Base-by-base conservation (phyloP, 805 yeast genomes). In the Yamadazyma tumulicola region DNA sequence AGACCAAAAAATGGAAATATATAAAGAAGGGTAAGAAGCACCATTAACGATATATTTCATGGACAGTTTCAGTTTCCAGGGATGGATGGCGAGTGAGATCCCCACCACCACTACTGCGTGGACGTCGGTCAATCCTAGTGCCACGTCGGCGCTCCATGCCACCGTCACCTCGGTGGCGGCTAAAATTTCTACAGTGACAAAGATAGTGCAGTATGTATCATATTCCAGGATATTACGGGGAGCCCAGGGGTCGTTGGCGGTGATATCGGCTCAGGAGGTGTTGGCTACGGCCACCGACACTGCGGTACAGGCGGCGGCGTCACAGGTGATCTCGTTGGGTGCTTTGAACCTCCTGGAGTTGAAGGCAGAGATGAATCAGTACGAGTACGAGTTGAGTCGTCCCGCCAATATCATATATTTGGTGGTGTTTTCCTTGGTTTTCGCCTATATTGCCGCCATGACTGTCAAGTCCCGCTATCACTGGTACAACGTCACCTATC, bases 401-500 rank as follows among this genome's bases (percentile, higher is more conserved):
- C 55, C 63, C 4, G 61, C 61, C 5, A 66, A 65, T 42, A 42
- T 54, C 33, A 49, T 64, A 16, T 66, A 50, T 38, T 44, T 59
- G 17, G 44, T 48, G 4, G 32, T 64, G 2, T 66, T 56, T 39
- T 35, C 51, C 5, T 10, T 54, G 12, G 32, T 57, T 14, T 53
- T 54, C 34, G 12, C 43, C 8, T 64, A 48, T 51, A 45, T 44
- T 13, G 25, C 48, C 1, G 41, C 40, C 8, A 61, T 64, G 69
- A 8, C 51, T 2, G 33, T 37, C 31, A 54, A 46, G 34, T 64
- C 69, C 2, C 50, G 62, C 34, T 64, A 60, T 43, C 57, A 55
- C 36, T 66, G 69, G 70, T 66, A 45, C 41, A 65, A 64, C 39
- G 41, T 64, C 19, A 51, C 67, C 2, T 66, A 64, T 37, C 43